Evolutionary conservation across 2,329 filamentous ascomycete species (phyloP).

Genomic region (Clonostachys rhizophaga): DNA sequence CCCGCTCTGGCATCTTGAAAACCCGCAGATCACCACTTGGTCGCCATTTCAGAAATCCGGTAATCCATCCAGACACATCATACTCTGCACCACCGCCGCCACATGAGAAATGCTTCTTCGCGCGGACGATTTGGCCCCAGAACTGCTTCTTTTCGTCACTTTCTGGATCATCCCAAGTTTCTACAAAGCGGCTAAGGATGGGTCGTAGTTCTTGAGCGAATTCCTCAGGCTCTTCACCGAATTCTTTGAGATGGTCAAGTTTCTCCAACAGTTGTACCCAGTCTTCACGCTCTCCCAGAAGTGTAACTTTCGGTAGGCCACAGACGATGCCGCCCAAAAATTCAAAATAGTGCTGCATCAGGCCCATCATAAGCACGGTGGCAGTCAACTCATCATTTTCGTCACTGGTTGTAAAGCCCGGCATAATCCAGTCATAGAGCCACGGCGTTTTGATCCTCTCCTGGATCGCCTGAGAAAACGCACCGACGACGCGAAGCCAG

Average conservation of each 20-base stretch:
- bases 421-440: slow-evolving; percentile 42
- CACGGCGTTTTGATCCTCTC: slow-evolving; percentile 31
- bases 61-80: too few relatives aligned
- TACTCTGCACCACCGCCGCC: too few relatives aligned
- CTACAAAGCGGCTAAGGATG: slow-evolving; percentile 29
- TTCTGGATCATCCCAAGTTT: slow-evolving; percentile 21
- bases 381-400: slow-evolving; percentile 33
- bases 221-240: slow-evolving; percentile 25
- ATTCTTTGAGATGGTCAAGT: slow-evolving; percentile 26
- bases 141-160: slow-evolving; percentile 21
- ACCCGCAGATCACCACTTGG: too few relatives aligned
- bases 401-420: slow-evolving; percentile 44
- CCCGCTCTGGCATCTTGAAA: too few relatives aligned
- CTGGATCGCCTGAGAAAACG: slow-evolving; percentile 21
- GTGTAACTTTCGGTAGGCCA: slow-evolving; percentile 46
- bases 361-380: slow-evolving; percentile 44
- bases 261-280: slow-evolving; percentile 27
- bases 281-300: slow-evolving; percentile 40
- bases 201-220: slow-evolving; percentile 27
- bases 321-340: slow-evolving; percentile 27
- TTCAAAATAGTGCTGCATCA: slow-evolving; percentile 42
- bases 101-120: not conserved
- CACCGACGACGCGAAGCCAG: too few relatives aligned
- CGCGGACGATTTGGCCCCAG: slow-evolving; percentile 22
- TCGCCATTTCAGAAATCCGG: too few relatives aligned